phyloP scores from a whole-genome alignment of 2,329 filamentous ascomycete genomes.

The Aspergillus sp. region DNA sequence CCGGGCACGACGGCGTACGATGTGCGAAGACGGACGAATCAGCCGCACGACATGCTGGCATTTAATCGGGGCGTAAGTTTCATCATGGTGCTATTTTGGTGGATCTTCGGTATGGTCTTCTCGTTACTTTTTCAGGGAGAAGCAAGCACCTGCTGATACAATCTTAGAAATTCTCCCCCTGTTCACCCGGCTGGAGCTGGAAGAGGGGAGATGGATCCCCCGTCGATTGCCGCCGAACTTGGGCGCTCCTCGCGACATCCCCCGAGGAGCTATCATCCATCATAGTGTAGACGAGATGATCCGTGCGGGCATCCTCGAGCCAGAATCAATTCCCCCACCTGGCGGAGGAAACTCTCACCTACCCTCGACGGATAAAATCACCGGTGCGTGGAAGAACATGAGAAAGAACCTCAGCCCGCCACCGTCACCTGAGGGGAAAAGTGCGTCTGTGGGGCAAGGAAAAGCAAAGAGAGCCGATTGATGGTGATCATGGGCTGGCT shows the following conservation, averaged over 20 bases:
- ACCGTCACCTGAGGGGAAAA: too few relatives aligned
- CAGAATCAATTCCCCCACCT: conserved; percentile 14
- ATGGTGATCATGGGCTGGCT: too few relatives aligned
- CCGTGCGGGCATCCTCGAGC: conserved; percentile 19
- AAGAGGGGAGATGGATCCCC: conserved; percentile 34
- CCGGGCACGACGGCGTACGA: conserved; percentile 11
- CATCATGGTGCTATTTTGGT: conserved; percentile 31
- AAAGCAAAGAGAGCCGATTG: too few relatives aligned
- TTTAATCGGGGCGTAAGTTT: conserved; percentile 28
- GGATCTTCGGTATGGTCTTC: conserved; percentile 27
- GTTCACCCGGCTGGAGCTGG: conserved; percentile 35
- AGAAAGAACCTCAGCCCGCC: background rate
- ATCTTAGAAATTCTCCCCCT: conserved; percentile 33
- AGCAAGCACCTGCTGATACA: background rate
- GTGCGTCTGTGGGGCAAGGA: too few relatives aligned
- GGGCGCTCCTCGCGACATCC: conserved; percentile 32
- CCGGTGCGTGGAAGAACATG: background rate
- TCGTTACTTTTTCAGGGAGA: too few relatives aligned
- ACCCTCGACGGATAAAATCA: background rate
- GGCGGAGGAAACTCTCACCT: background rate
- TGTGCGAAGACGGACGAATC: conserved; percentile 16
- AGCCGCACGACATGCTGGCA: conserved; percentile 32
- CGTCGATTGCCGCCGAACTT: conserved; percentile 34
- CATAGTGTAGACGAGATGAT: conserved; percentile 26
- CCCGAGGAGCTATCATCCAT: conserved; percentile 29